A percentile compares a stretch with the other conserved stretches of the same genome.
Evolutionary conservation across 2,329 filamentous ascomycete genomes (phyloP).

Genomic region (Fusarium begoniae): DNA sequence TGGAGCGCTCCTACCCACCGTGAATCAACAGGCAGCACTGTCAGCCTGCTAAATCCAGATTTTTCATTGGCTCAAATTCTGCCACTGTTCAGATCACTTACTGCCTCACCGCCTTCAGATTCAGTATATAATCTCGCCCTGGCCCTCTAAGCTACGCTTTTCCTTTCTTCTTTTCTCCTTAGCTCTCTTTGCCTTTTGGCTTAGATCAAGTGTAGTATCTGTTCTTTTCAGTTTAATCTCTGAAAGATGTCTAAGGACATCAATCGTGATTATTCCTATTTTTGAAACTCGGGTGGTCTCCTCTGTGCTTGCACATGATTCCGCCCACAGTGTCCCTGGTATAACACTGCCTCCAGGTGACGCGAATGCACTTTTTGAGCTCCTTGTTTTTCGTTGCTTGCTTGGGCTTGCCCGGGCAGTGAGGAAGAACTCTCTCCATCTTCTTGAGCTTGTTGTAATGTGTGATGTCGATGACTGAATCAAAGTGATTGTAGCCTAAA

Average conservation of each 20-base stretch:
- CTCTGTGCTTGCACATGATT: slow-evolving; percentile 55
- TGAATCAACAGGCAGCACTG: slow-evolving; percentile 22
- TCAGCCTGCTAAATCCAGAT: background rate
- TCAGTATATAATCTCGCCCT: slow-evolving; percentile 33
- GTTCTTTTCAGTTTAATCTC: slow-evolving; percentile 98
- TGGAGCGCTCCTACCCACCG: background rate
- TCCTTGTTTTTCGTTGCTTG: slow-evolving; percentile 52
- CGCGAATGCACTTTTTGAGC: slow-evolving; percentile 47
- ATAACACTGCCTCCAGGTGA: slow-evolving; percentile 44
- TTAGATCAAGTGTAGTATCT: slow-evolving; percentile 97
- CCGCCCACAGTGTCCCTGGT: slow-evolving; percentile 56
- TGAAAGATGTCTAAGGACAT: slow-evolving; percentile 80
- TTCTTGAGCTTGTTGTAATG: background rate
- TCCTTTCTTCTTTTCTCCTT: slow-evolving; percentile 47
- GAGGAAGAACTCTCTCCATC: slow-evolving; percentile 57
- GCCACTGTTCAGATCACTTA: slow-evolving; percentile 8
- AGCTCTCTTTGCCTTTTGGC: slow-evolving; percentile 67
- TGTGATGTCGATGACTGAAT: too few species aligned
- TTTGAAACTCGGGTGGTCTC: slow-evolving; percentile 49
- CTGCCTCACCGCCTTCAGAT: slow-evolving; percentile 1
- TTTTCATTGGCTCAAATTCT: slow-evolving; percentile 21
- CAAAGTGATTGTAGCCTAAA: background rate
- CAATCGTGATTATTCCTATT: slow-evolving; percentile 84
- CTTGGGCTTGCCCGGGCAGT: slow-evolving; percentile 50
- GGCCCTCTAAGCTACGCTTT: slow-evolving; percentile 24